Base-by-base conservation (phyloP, 2,329 filamentous ascomycete genomes). In the Mycosphaerelloides madeirae region DNA sequence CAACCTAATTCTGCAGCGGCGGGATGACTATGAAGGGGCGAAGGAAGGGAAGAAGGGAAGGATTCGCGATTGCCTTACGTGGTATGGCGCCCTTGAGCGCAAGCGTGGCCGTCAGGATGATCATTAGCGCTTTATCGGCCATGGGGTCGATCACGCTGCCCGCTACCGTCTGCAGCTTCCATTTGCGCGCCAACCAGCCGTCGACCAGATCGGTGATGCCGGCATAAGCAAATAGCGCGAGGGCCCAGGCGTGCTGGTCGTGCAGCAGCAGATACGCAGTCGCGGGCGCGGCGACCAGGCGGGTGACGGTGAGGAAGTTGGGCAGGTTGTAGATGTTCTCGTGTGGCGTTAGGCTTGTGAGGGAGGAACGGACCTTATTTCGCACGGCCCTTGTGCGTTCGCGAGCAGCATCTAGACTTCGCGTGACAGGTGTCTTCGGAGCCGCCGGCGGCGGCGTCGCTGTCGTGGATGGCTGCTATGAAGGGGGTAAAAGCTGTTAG, bases 321-420 rank as follows among this genome's bases (percentile, higher is more conserved):
- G 93, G 93, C n/a, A 98, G 63, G 29, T 88, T 98, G 72, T 95
- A 96, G 62, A 98, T 95, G 63, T 98, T 89, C 69, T 98, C 93
- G 64, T 84, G 87, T 7, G 72, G 64, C 40, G 64, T 65, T 41
- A 61, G 48, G 48, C 49, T 55, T 18, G 57, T 49, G 29, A 64
- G 45, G 18, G 57, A 57, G 28, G 59, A 64, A 42, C 59, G 53
- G 37, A 64, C 57, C 43, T 60, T 59, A 20, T 58, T 50, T 29
- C 50, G 43, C 7, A 63, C 55, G 13, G 56, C 54, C 48, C 60
- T 60, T 16, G 58, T 59, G 22, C 54, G 52, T 44, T 62, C 55
- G 34, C 51, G 49, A 31, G 59, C 60, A 14, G 52, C 49, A 46
- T 58, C 49, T 25, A 61, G 38, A 25, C 49, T 48, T 40, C 52